Conservation (phyloP, 768 basidiomycete genomes). For the Saitozyma podzolica region DNA sequence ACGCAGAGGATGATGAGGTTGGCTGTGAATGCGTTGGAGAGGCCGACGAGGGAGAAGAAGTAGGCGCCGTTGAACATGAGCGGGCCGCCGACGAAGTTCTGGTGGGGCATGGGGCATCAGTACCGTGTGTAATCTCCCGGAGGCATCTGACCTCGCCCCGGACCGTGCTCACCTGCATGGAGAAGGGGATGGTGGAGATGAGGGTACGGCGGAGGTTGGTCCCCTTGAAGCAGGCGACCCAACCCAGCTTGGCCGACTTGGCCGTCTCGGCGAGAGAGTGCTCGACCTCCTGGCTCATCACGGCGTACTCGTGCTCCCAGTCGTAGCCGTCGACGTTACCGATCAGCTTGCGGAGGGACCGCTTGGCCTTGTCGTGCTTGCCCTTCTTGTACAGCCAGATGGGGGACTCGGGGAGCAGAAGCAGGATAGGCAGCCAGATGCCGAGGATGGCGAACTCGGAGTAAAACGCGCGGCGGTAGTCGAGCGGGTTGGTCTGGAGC, state of each 20-base stretch:
- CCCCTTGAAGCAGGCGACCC: constrained; percentile 13
- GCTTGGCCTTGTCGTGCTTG: constrained; percentile 24
- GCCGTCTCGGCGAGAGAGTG: constrained; percentile 1
- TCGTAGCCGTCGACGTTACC: constrained; percentile 29
- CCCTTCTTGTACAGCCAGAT: constrained; percentile 25
- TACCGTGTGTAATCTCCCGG: no score
- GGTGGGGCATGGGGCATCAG: constrained; percentile 1
- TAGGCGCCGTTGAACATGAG: constrained; percentile 19
- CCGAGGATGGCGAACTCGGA: constrained; percentile 27
- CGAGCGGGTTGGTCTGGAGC: constrained; percentile 12
- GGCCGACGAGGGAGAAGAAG: constrained; percentile 22
- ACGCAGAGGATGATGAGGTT: constrained; percentile 14
- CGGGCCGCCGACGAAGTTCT: constrained; percentile 22
- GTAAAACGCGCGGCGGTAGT: constrained; percentile 23
- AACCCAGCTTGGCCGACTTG: neutral
- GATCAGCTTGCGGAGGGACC: constrained; percentile 10
- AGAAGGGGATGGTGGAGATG: constrained; percentile 11
- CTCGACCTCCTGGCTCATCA: constrained; percentile 21
- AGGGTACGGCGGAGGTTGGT: constrained; percentile 15
- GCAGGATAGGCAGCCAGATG: constrained; percentile 16
- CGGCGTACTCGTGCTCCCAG: constrained; percentile 26
- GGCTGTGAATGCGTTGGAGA: constrained; percentile 21
- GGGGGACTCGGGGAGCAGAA: constrained; percentile 29
- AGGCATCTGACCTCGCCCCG: neutral
- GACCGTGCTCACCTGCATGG: constrained; percentile 11